Percentiles rank a stretch among this genome's conserved stretches.
phyloP scores from a whole-genome alignment of 768 basidiomycete species.

The Exidia glandulosa region DNA sequence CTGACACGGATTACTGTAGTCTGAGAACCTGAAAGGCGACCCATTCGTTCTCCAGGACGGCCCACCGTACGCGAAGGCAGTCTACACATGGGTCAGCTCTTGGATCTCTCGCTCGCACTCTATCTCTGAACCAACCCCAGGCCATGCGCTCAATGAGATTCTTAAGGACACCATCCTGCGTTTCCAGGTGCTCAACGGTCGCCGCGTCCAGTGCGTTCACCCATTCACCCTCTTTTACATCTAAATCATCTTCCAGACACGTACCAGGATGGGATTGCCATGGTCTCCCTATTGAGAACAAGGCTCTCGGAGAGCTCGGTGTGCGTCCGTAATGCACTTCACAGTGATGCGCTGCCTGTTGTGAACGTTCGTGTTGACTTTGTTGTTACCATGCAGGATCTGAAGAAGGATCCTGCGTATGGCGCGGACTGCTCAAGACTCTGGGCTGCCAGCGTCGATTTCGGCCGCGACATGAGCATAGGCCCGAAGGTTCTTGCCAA shows the following conservation, averaged over 20 bases:
- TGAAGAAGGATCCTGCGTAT: conserved; percentile 64
- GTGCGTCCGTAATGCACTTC: too few relatives aligned
- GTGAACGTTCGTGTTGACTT: too few relatives aligned
- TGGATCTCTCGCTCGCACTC: background rate
- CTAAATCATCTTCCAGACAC: conserved; percentile 49
- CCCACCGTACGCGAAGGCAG: conserved; percentile 97
- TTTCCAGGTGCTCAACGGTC: conserved; percentile 68
- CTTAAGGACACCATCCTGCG: conserved; percentile 93
- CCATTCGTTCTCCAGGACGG: conserved; percentile 89
- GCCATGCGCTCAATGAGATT: conserved; percentile 93
- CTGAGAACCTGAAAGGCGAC: conserved; percentile 50
- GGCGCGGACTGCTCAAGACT: conserved; percentile 80
- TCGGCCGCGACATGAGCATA: conserved; percentile 78
- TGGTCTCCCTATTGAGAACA: conserved; percentile 93
- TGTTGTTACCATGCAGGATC: conserved; percentile 33
- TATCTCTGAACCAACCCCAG: conserved; percentile 27
- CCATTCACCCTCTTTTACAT: background rate
- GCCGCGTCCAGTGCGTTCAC: conserved; percentile 63
- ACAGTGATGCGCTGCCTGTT: too few relatives aligned
- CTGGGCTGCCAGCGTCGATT: conserved; percentile 89
- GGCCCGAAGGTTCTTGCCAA: conserved; percentile 69
- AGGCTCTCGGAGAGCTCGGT: conserved; percentile 67
- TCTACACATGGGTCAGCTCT: conserved; percentile 72
- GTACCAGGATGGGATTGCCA: conserved; percentile 98
- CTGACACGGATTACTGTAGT: conserved; percentile 31